Base-by-base conservation (phyloP, 441 rosid genomes). In the Geranium incanum region DNA sequence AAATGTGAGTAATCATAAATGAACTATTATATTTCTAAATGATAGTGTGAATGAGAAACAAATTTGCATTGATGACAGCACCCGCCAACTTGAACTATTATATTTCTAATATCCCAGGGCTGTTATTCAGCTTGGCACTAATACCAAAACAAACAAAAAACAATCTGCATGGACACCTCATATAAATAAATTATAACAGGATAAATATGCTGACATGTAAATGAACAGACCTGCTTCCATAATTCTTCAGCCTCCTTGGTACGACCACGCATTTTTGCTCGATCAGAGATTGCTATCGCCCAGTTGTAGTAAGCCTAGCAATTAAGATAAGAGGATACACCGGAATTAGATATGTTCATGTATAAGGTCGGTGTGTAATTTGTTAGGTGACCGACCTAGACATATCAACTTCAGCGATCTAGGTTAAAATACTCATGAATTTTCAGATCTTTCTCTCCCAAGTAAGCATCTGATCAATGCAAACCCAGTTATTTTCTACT, bases 241-340 rank as follows among this genome's bases (percentile, higher is more conserved):
- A 92, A 74, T 84, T 94, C 97, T 84, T 94, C 99, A 70, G 97
- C 99, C 80, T 94, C 99, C 82, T 92, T 94, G 59, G 99, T 94
- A 76, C 97, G 97, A 67, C 99, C 97, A 67, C 99, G 94, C 93
- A 92, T 90, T 86, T 90, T 94, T 66, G 99, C 99, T 77, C 97
- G 85, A 79, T 94, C 99, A 71, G 99, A 94, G 72, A 92, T 92
- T 71, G 99, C 99, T 74, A 94, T 94, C 55, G 98, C 99, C 97
- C 99, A 94, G 72, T 92, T 94, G 81, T 94, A 94, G 86, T 86
- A 94, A 65, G 99, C 99, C 99, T 94, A 77, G 59, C 78, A 82
- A 75, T 70, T 59, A 80, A 74, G n/a, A 48, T 67, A 67, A 70
- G 48, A 43, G 7, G 0, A 36, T 41, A 6, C 60, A 5, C 60